A percentile compares a stretch with the other conserved stretches of the same genome.
Evolutionary conservation across 495 filamentous ascomycete genomes (phyloP).

Genomic region (Aeminium ludgeri): DNA sequence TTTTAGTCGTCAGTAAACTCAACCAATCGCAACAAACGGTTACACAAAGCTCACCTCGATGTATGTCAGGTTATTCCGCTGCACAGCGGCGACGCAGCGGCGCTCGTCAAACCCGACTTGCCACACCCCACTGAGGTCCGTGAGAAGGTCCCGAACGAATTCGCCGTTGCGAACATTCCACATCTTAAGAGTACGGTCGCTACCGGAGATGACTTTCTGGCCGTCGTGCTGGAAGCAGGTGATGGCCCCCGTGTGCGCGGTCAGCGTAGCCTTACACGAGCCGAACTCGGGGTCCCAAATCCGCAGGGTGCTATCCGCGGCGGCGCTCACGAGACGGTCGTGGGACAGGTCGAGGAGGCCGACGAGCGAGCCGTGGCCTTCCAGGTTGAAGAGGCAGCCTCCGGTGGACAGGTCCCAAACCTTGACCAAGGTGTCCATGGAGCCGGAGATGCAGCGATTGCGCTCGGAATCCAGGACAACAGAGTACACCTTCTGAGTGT

Average conservation of each 20-base stretch:
- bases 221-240: constrained; percentile 98
- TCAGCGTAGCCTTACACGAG: constrained; percentile 73
- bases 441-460: constrained; percentile 91
- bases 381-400: constrained; percentile 68
- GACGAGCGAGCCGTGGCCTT: constrained; percentile 87
- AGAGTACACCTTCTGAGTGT: constrained; percentile 90
- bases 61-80: constrained; percentile 79
- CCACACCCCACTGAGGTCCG: constrained; percentile 92
- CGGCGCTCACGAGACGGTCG: constrained; percentile 82
- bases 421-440: constrained; percentile 96
- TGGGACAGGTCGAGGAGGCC: constrained; percentile 76
- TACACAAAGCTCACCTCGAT: constrained; percentile 75
- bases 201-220: constrained; percentile 90
- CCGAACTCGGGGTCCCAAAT: constrained; percentile 97
- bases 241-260: constrained; percentile 89
- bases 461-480: constrained; percentile 86
- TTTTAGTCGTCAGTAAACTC: constrained; percentile 2
- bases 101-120: constrained; percentile 96
- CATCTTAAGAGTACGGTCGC: constrained; percentile 93
- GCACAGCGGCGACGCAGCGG: constrained; percentile 89
- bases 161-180: constrained; percentile 90
- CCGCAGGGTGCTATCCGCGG: constrained; percentile 82
- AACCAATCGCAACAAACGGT: background rate
- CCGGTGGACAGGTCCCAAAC: constrained; percentile 95
- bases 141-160: constrained; percentile 84